Base-by-base conservation (phyloP, 257 asterid genomes). In the Cordia subcordata region DNA sequence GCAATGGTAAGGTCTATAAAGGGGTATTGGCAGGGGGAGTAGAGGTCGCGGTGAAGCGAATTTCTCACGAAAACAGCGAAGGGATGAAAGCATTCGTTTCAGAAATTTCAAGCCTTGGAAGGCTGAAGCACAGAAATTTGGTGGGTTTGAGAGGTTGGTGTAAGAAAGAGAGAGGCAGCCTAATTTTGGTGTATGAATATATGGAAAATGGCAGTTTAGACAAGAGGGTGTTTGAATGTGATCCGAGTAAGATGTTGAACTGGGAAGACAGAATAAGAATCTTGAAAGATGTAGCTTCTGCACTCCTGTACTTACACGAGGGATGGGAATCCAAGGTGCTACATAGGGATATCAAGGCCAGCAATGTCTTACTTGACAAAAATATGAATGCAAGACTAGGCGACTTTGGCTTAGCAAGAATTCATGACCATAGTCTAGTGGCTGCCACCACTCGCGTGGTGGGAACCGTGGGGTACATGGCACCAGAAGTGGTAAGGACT, bases 111-210 rank as follows among this genome's bases (percentile, higher is more conserved):
- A 87, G 90, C 62, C 84, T 87, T 6, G 96, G 96, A 13, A 75
- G 96, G 62, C 65, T 87, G 4, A 87, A 80, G 76, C 96, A 87
- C 3, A 47, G 88, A 35, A 87, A 80, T 40, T 62, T 87, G 49
- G 94, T 84, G 55, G 90, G 90, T 8, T 57, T 87, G 54, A 70
- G 84, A 72, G 94, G 96, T 1, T 84, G 96, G 94, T 87, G 96
- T 69, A 87, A 84, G 81, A 84, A 82, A 57, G 88, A 80, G 38
- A 82, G 67, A 27, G 85, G 86, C 5, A 78, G 86, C 78, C 58
- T 87, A 15, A 60, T 87, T 39, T 35, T 87, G 37, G 83, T 87
- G 5, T 84, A 87, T 49, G 94, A 87, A 40, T 87, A 84, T 57
- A 80, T 87, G 95, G 94, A 78, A 68, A 82, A 84, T 53, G 95